Evolutionary conservation across 345 rosid genomes (phyloP), one percentile per base, ranked within the genome.

Genomic region (Arabidopsis thaliana): DNA sequence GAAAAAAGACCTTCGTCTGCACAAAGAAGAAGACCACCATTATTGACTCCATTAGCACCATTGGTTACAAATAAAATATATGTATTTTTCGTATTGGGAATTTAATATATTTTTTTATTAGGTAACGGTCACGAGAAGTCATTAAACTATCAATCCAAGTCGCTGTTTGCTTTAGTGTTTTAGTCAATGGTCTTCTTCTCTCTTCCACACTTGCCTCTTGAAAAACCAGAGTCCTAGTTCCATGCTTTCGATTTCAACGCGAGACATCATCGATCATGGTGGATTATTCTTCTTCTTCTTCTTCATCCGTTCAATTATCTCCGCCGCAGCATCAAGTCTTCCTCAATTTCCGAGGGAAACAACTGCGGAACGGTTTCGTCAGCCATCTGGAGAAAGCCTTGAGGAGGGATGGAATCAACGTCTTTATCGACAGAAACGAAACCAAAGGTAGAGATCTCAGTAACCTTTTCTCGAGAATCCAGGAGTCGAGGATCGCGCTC

Each of bases 361-460:
- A 60, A 0, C 42, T 72, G 32, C 69, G 76, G 0, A 2, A 61
- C 4, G 4, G 7, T 5, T 72, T 65, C 48, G 78, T 65, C 14
- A 55, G 78, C 57, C 67, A 59, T 9, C 61, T 72, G 10, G 76
- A 7, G 52, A 72, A 7, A 20, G 69, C 61, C 22, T 20, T 72
- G 61, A 37, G 0, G 12, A 61, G 0, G 0, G 76, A 61, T 11
- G 69, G 76, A 28, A 50, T 72, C 53, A 72, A 72, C 9, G 76
- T 40, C 53, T 72, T 11, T 0, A 25, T 72, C 6, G 76, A 72
- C 69, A 1, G 0, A 10, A 12, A 40, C 6, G 69, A 50, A 50
- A 51, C 33, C 0, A 72, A 0, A 61, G 76, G 76, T n/a, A 16
- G 5, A 3, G 70, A 52, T 8, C n/a, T 73, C 1, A 55, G 2